Evolutionary conservation across 2,329 filamentous ascomycete genomes (phyloP), one percentile per base, ranked within the genome.

Genomic region (Fulvia fulva): DNA sequence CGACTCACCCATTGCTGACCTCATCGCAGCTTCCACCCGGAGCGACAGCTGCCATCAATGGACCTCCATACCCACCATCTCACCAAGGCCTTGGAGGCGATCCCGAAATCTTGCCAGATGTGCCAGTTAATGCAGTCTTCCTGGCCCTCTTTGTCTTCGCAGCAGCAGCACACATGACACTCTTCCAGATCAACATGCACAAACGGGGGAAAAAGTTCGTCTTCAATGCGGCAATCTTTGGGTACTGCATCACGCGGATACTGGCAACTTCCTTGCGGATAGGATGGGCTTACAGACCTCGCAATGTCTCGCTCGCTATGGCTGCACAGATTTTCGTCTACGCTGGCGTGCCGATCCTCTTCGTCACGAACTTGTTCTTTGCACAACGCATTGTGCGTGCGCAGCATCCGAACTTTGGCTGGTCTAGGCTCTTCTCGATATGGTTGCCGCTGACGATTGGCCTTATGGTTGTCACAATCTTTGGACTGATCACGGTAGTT

Each of bases 331-430:
- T 94, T 68, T 86, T 94, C 66, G 83, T 90, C 57, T 83, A 86
- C 46, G 86, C 88, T 0, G 90, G 90, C 44, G 85, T 91, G 16
- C 71, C 95, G 32, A 73, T 95, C 7, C 77, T 95, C 25, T 93
- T 89, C 73, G 75, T 93, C 67, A 77, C 91, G 73, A 94, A 96
- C 75, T 75, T 95, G 44, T 76, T 94, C 67, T 89, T 92, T 69
- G 76, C 87, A 0, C 89, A 91, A 73, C 85, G 91, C 47, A 80
- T 96, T 25, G 73, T 94, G 19, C 83, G 91, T 55, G 87, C 88
- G 4, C 83, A 84, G 47, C 88, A 92, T 68, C 89, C 90, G 0
- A 69, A 72, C 1, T 70, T 90, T 30, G 90, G 89, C 58, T 93
- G 90, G 89, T 80, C 83, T 61, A 78, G 74, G 23, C 66, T 74